These are phyloP conservation scores for Fusarium proliferatum DNA, from an alignment of 2,329 filamentous ascomycete species.

Conservation along the genomic window DNA sequence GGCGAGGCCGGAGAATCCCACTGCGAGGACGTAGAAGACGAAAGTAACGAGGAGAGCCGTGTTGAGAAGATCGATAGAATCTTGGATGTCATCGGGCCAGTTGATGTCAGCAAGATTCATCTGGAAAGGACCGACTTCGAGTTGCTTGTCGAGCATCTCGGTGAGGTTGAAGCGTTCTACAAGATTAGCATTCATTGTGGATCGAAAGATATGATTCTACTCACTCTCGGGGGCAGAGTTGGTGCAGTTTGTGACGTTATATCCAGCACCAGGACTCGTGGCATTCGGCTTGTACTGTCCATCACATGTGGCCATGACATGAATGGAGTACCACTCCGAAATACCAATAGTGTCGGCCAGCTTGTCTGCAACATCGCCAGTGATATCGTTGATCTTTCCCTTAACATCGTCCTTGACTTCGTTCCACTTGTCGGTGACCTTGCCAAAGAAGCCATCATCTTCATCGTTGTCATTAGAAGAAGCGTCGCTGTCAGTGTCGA, in stretches of 20 bases:
- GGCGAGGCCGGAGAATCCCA: conserved; percentile 56
- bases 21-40: conserved; percentile 60
- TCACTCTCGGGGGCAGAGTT: conserved; percentile 53
- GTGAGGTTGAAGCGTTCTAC: conserved; percentile 60
- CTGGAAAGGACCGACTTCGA: conserved; percentile 57
- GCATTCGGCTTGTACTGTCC: conserved; percentile 59
- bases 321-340: conserved; percentile 63
- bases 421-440: conserved; percentile 45
- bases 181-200: background rate
- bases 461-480: conserved; percentile 41
- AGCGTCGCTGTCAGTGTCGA: conserved; percentile 40
- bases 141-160: conserved; percentile 58
- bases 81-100: conserved; percentile 57
- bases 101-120: conserved; percentile 59
- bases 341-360: conserved; percentile 58
- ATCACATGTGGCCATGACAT: conserved; percentile 60
- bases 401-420: conserved; percentile 50
- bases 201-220: conserved; percentile 16
- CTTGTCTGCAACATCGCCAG: conserved; percentile 54
- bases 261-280: conserved; percentile 50
- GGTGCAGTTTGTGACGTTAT: conserved; percentile 60
- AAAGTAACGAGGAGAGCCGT: conserved; percentile 60
- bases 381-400: conserved; percentile 54
- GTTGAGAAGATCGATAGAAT: conserved; percentile 63
- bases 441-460: conserved; percentile 45